Evolutionary conservation across 352 stramenopile species (phyloP).

Genomic region (Phytopythium kandeliae): DNA sequence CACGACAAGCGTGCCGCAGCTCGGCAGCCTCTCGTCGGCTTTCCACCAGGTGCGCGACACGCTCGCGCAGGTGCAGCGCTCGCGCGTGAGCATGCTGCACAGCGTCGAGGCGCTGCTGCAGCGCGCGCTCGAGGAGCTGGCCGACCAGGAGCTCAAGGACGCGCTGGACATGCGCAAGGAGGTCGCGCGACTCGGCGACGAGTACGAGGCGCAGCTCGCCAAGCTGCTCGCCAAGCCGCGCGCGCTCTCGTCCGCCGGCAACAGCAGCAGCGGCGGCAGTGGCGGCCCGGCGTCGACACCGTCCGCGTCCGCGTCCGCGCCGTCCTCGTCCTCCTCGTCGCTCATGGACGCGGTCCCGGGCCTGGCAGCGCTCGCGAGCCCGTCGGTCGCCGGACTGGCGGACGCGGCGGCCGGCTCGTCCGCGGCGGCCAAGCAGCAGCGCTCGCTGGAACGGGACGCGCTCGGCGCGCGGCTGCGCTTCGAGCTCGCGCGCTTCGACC

Average conservation of each 20-base stretch:
- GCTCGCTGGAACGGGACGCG: slow-evolving; percentile 63
- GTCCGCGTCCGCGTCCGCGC: neutral
- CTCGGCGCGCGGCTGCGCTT: slow-evolving; percentile 57
- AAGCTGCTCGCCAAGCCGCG: slow-evolving; percentile 69
- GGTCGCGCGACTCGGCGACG: slow-evolving; percentile 56
- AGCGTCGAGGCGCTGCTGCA: slow-evolving; percentile 76
- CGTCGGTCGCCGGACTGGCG: neutral
- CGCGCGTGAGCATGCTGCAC: slow-evolving; percentile 74
- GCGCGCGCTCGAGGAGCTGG: slow-evolving; percentile 56
- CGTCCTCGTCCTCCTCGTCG: neutral
- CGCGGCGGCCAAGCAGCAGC: slow-evolving; percentile 13
- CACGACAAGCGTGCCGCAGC: slow-evolving; percentile 65
- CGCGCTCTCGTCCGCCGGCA: neutral
- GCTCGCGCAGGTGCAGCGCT: slow-evolving; percentile 76
- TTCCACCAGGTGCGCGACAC: slow-evolving; percentile 84
- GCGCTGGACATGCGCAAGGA: slow-evolving; percentile 64
- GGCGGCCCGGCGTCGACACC: neutral
- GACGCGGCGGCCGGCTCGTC: neutral
- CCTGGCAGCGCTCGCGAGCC: slow-evolving; percentile 10
- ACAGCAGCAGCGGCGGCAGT: neutral
- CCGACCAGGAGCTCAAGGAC: slow-evolving; percentile 69
- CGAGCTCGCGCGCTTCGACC: slow-evolving; percentile 79
- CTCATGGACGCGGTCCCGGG: neutral
- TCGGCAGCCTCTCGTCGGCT: slow-evolving; percentile 68
- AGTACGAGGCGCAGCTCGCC: slow-evolving; percentile 78